Conservation (phyloP, 176 grass and related monocot genomes). For the Guadua angustifolia region DNA sequence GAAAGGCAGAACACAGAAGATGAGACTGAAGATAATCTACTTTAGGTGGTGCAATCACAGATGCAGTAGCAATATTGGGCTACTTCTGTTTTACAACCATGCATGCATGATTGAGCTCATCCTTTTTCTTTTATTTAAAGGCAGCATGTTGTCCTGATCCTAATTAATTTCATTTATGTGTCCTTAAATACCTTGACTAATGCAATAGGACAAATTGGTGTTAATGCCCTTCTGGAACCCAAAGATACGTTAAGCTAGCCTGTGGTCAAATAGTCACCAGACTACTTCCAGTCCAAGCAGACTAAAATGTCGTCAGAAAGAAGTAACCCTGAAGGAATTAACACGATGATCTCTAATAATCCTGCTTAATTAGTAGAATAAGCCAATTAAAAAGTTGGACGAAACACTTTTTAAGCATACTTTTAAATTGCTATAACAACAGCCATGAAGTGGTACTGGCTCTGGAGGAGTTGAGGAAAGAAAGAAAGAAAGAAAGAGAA, state of each 20-base stretch:
- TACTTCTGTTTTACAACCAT: neutral
- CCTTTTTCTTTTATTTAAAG: neutral
- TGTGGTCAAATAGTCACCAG: neutral
- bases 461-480: neutral
- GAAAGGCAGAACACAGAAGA: slow-evolving; percentile 14
- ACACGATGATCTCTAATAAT: neutral
- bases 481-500: neutral
- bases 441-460: slow-evolving; percentile 1
- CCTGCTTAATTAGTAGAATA: neutral
- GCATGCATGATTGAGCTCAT: neutral
- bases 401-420: neutral
- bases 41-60: slow-evolving; percentile 35
- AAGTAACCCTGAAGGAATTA: neutral
- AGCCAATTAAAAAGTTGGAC: neutral
- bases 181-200: neutral
- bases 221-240: slow-evolving; percentile 10
- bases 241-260: neutral
- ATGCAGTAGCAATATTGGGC: neutral
- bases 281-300: neutral
- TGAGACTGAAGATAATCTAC: slow-evolving; percentile 3
- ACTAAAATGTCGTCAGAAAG: neutral
- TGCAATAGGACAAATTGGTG: slow-evolving; percentile 8
- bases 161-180: neutral
- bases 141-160: neutral
- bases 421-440: neutral